phyloP scores from a whole-genome alignment of 2,329 filamentous ascomycete species.

The Paecilomyces sp. region DNA sequence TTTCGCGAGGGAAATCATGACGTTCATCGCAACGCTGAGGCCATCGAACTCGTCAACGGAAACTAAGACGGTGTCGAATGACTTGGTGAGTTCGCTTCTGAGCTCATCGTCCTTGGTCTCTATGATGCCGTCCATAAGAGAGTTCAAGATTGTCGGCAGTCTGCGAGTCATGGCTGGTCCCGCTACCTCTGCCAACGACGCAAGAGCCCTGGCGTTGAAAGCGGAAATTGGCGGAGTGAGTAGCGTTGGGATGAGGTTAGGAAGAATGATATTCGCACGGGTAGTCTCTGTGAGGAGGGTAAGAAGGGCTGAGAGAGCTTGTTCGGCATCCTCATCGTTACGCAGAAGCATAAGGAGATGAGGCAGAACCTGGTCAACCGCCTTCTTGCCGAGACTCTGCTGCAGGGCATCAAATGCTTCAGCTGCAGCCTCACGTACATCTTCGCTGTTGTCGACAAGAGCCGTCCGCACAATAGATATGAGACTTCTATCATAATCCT shows the following conservation, averaged over 20 bases:
- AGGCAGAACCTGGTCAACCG: constrained; percentile 90
- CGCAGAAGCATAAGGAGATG: constrained; percentile 85
- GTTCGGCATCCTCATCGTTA: constrained; percentile 78
- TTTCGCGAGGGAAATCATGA: constrained; percentile 79
- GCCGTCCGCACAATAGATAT: constrained; percentile 91
- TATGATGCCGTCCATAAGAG: constrained; percentile 88
- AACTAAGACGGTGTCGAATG: constrained; percentile 82
- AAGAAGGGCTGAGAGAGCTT: constrained; percentile 84
- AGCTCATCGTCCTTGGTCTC: constrained; percentile 64
- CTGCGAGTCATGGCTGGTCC: constrained; percentile 84
- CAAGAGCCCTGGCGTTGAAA: constrained; percentile 91
- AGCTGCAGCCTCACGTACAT: constrained; percentile 90
- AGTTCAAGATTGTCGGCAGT: constrained; percentile 82
- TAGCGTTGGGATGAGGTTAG: constrained; percentile 89
- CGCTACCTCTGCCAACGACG: constrained; percentile 87
- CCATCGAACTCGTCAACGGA: constrained; percentile 96
- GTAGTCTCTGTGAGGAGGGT: constrained; percentile 91
- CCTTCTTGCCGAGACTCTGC: constrained; percentile 86
- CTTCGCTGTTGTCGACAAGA: constrained; percentile 78
- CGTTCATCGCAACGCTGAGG: constrained; percentile 91
- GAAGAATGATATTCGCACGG: constrained; percentile 90
- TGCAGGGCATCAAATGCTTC: constrained; percentile 96
- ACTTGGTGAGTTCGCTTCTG: constrained; percentile 62
- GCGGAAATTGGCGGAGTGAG: constrained; percentile 82
- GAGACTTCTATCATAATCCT: constrained; percentile 90